Base-by-base conservation (phyloP, 805 yeast genomes). In the Brettanomyces naardenensis region DNA sequence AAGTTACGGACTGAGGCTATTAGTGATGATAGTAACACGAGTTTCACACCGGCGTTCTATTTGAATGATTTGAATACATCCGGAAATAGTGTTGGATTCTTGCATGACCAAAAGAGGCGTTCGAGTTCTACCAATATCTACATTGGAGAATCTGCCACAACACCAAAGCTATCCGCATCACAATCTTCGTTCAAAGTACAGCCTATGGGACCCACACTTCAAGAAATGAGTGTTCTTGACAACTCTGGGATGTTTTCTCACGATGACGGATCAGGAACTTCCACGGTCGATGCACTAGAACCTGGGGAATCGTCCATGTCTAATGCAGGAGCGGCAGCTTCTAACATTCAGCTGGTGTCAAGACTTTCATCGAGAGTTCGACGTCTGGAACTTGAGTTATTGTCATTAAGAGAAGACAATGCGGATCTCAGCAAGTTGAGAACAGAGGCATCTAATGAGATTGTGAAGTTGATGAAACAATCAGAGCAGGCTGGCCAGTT, bases 291-390 rank as follows among this genome's bases (percentile, higher is more conserved):
- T 15, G 33, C 6, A 15, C 2, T 26, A 6, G 23, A 18, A 10
- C n/a, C 26, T 31, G 10, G 14, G 10, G 34, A 30, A 11, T 31
- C 34, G 19, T 19, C 34, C 5, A n/a, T n/a, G n/a, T 13, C 34
- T 5, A 20, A 31, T 19, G 48, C 44, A 7, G 43, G 41, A n/a
- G 40, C 25, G 6, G 10, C 38, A 6, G 47, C 46, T 5, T 43
- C 52, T 11, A 59, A 60, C 38, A 69, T 80, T 31, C 95, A 83
- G 52, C 55, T 85, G 37, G 72, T 85, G 34, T 77, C 81, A 44
- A 84, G 80, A 49, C 69, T 92, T 68, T 78, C 89, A 33, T 63
- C 84, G 0, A 85, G 78, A 35, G 76, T 90, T 15, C 71, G 95
- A 42, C 69, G 89, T 39, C 64, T 90, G 29, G 95, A 90, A 54